Base-by-base conservation (phyloP, 1,284 basidiomycete genomes). In the Ganoderma resinaceum region DNA sequence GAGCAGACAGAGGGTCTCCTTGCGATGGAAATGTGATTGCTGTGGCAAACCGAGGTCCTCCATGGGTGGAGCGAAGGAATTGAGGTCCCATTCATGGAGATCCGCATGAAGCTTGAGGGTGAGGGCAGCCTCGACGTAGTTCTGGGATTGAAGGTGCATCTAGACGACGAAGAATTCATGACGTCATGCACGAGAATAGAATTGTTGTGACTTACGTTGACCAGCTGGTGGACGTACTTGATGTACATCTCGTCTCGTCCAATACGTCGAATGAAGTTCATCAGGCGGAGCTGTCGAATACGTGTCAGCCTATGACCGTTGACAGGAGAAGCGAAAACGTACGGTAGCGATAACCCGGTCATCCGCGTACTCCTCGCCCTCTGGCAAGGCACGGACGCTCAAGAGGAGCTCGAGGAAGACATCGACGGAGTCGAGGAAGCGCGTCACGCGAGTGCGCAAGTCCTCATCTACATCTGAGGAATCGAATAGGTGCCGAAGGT, bases 71-170 rank as follows among this genome's bases (percentile, higher is more conserved):
- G 96, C 89, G 71, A 95, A 92, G 0, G 90, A 85, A 69, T 89
- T 90, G 23, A 92, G 82, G 78, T 92, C 89, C 96, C 97, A 99
- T 60, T 93, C 89, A 76, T 98, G 95, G 4, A 98, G 85, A 78
- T 99, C 96, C 35, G 97, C 95, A 78, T 99, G 97, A 42, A 99
- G 80, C 79, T 95, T 96, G 69, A 99, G 84, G 0, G 96, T 97
- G 38, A 98, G 83, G 2, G 95, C 97, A 2, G 97, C 97, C 78
- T 97, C 96, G 12, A 95, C 91, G 76, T 94, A 95, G 80, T 97
- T 96, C 75, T 95, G 91, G 33, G 92, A 91, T 80, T 93, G 91
- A 0, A 96, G 82, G 76, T 96, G 95, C 86, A 95, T 93, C 88
- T 93, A 57, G 18, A 57, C 35, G 20, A 42, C 58, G 35, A 60